phyloP scores from a whole-genome alignment of 371 early-diverging fungal genomes.

The Dichotomocladium elegans region DNA sequence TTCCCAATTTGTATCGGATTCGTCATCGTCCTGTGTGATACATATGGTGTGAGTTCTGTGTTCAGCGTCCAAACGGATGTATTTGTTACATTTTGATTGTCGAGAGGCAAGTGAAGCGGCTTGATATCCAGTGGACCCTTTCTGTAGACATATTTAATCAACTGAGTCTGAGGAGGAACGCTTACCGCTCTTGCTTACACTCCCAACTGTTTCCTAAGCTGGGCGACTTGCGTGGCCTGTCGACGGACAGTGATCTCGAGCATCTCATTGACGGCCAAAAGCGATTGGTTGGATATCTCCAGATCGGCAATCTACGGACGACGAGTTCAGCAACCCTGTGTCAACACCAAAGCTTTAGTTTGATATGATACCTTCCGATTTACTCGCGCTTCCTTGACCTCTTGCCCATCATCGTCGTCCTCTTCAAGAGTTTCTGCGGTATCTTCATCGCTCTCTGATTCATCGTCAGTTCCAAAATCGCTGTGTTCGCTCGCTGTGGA shows the following conservation, averaged over 20 bases:
- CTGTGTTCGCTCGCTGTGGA: neutral
- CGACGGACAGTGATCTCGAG: slow-evolving; percentile 47
- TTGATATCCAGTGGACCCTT: neutral
- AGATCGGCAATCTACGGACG: slow-evolving; percentile 45
- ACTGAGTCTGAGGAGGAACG: neutral
- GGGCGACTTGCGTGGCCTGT: slow-evolving; percentile 45
- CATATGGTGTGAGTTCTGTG: too few relatives aligned
- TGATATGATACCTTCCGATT: slow-evolving; percentile 37
- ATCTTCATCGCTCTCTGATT: slow-evolving; percentile 22
- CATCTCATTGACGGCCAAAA: slow-evolving; percentile 48
- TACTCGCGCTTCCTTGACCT: slow-evolving; percentile 38
- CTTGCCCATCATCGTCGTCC: slow-evolving; percentile 17
- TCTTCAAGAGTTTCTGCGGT: slow-evolving; percentile 5
- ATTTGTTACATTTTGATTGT: neutral
- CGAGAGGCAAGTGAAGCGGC: neutral
- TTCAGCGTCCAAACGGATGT: too few relatives aligned
- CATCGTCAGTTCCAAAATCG: neutral
- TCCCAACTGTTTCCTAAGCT: slow-evolving; percentile 27
- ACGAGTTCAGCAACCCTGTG: too few relatives aligned
- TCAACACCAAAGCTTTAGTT: too few relatives aligned
- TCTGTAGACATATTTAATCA: neutral
- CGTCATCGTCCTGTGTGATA: neutral
- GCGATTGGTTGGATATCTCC: slow-evolving; percentile 47
- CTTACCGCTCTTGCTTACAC: neutral
- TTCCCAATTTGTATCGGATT: slow-evolving; percentile 34